Evolutionary conservation across 768 basidiomycete species (phyloP).

Genomic region (Tylopilus plumbeoviolaceoides): DNA sequence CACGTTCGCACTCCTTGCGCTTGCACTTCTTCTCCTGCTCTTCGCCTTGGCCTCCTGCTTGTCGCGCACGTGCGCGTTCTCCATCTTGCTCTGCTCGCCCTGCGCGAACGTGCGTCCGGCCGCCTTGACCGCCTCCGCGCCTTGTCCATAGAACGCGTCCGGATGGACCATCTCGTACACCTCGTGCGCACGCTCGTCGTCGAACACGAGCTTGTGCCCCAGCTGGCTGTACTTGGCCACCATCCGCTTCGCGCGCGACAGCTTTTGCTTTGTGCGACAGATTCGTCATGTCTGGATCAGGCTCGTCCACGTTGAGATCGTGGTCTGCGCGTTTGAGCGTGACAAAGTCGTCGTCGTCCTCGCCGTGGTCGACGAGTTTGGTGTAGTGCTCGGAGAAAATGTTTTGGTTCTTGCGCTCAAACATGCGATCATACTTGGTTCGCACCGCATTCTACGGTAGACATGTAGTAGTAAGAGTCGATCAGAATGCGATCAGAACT

Average conservation of each 20-base stretch:
- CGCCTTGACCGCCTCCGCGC: constrained; percentile 57
- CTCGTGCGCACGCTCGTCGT: constrained; percentile 76
- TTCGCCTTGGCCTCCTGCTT: constrained; percentile 83
- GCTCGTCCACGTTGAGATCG: constrained; percentile 57
- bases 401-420: constrained; percentile 91
- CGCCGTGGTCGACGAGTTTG: constrained; percentile 74
- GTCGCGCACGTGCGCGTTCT: constrained; percentile 65
- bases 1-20: constrained; percentile 71
- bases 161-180: constrained; percentile 79
- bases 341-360: constrained; percentile 78
- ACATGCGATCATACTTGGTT: constrained; percentile 98
- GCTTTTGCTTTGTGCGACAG: constrained; percentile 80
- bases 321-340: constrained; percentile 92
- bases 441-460: constrained; percentile 45
- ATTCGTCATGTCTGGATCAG: constrained; percentile 39
- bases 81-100: constrained; percentile 70
- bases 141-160: constrained; percentile 68
- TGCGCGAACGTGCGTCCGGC: constrained; percentile 69
- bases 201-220: constrained; percentile 80
- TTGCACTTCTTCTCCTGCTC: constrained; percentile 89
- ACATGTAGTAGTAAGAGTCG: background rate
- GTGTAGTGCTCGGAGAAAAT: constrained; percentile 88
- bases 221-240: constrained; percentile 56
- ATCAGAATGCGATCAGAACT: constrained; percentile 6
- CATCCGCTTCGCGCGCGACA: constrained; percentile 69